Conservation (phyloP, 441 rosid species). For the Gossypium aridum region DNA sequence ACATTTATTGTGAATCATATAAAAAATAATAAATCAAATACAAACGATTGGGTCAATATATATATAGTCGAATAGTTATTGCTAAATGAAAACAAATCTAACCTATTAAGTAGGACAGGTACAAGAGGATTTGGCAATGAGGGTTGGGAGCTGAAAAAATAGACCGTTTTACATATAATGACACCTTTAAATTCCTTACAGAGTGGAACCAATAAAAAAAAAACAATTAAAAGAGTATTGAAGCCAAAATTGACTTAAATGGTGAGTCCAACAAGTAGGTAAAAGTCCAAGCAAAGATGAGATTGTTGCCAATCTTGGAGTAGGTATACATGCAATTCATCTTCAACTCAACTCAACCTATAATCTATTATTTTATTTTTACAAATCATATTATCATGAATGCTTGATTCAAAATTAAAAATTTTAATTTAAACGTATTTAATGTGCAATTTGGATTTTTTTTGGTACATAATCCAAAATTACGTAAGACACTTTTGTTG, state of each 20-base stretch:
- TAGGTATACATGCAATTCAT: neutral
- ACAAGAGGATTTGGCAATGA: neutral
- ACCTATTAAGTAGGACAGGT: neutral
- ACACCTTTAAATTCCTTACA: neutral
- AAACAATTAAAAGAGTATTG: neutral
- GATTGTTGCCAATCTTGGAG: neutral
- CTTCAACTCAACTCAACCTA: too few relatives aligned
- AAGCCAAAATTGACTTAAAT: neutral
- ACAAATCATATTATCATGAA: neutral
- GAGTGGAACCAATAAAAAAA: neutral
- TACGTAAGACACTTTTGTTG: neutral
- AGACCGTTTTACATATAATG: neutral
- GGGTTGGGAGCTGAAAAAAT: neutral
- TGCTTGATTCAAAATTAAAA: neutral
- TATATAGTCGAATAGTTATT: too few relatives aligned
- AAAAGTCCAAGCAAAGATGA: neutral
- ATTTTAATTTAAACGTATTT: neutral
- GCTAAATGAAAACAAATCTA: neutral
- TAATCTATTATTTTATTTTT: too few relatives aligned
- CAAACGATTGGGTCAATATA: too few relatives aligned
- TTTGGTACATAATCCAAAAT: neutral
- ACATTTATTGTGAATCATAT: too few relatives aligned
- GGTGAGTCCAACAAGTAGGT: neutral
- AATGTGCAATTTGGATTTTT: neutral
- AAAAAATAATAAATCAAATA: too few relatives aligned